Percentiles rank a stretch among this genome's conserved stretches.
Evolutionary conservation across 495 filamentous ascomycete genomes (phyloP).

Genomic region (Annulohypoxylon nitens): DNA sequence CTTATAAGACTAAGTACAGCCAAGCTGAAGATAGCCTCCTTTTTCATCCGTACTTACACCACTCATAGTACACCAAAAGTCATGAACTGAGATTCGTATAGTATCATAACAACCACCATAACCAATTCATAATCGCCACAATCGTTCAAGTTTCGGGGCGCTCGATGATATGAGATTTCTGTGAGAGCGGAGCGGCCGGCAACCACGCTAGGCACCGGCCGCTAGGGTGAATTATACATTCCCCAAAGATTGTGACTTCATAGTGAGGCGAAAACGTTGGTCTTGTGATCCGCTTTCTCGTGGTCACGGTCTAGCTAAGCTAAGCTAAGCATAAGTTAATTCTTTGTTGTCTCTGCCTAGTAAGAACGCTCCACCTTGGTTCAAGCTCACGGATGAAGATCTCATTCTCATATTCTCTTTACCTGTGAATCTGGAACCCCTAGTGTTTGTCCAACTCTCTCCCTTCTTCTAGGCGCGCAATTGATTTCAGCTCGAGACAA

Average conservation of each 20-base stretch:
- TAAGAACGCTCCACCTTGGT: not conserved
- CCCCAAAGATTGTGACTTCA: not conserved
- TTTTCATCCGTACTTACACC: not conserved
- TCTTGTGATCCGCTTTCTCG: not conserved
- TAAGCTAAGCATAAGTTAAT: not conserved
- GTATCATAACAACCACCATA: not conserved
- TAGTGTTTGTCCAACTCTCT: not conserved
- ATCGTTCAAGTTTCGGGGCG: not conserved
- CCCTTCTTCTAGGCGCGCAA: not conserved
- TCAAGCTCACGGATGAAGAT: not conserved
- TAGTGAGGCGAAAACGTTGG: not conserved
- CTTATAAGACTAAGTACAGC: slow-evolving; percentile 21
- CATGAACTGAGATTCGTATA: not conserved
- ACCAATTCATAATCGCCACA: not conserved
- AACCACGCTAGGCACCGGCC: not conserved
- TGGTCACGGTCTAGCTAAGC: not conserved
- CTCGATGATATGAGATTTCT: not conserved
- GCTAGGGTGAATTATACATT: not conserved
- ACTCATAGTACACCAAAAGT: not conserved
- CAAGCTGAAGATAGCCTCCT: slow-evolving; percentile 1
- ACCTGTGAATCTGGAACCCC: not conserved
- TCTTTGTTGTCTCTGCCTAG: not conserved
- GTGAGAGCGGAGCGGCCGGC: not conserved
- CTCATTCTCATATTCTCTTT: not conserved
- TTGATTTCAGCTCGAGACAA: not conserved